Evolutionary conservation across 371 early-diverging fungal genomes (phyloP).

Genomic region (Mortierella sp.): DNA sequence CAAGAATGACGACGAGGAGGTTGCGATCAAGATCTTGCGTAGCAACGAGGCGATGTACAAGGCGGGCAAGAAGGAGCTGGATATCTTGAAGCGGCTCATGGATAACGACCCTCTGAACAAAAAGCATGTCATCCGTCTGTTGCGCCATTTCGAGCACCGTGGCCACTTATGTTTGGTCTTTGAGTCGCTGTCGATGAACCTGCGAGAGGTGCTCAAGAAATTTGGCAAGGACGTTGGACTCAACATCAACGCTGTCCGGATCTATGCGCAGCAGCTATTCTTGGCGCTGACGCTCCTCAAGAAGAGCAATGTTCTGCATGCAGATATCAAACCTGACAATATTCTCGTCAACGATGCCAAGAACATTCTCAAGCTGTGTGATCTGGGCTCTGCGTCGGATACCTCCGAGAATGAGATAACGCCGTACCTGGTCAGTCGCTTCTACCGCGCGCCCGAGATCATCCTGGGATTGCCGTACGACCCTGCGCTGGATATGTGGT

Average conservation of each 20-base stretch:
- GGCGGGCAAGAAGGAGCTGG: slow-evolving; percentile 93
- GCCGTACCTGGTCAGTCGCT: slow-evolving; percentile 96
- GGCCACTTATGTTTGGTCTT: slow-evolving; percentile 95
- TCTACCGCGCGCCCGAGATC: slow-evolving; percentile 99
- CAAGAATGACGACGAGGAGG: slow-evolving; percentile 73
- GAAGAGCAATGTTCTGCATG: slow-evolving; percentile 90
- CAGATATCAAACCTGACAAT: slow-evolving; percentile 99
- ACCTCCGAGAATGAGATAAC: slow-evolving; percentile 91
- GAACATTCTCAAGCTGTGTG: slow-evolving; percentile 90
- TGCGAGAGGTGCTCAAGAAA: slow-evolving; percentile 93
- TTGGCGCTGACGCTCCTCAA: slow-evolving; percentile 86
- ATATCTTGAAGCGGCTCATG: slow-evolving; percentile 85
- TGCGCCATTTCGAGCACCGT: slow-evolving; percentile 90
- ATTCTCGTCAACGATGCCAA: slow-evolving; percentile 89
- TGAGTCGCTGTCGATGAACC: slow-evolving; percentile 93
- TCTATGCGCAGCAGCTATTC: slow-evolving; percentile 94
- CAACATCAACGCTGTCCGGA: slow-evolving; percentile 91
- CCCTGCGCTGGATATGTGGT: slow-evolving; percentile 96
- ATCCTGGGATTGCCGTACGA: slow-evolving; percentile 94
- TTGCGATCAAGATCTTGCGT: slow-evolving; percentile 97
- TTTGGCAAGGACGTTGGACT: slow-evolving; percentile 94
- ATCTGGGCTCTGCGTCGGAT: slow-evolving; percentile 95
- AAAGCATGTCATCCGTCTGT: slow-evolving; percentile 88
- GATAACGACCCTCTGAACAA: slow-evolving; percentile 89
- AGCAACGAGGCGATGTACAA: slow-evolving; percentile 95